Evolutionary conservation across 2,329 filamentous ascomycete genomes (phyloP).

Genomic region (Penicillium sp.): DNA sequence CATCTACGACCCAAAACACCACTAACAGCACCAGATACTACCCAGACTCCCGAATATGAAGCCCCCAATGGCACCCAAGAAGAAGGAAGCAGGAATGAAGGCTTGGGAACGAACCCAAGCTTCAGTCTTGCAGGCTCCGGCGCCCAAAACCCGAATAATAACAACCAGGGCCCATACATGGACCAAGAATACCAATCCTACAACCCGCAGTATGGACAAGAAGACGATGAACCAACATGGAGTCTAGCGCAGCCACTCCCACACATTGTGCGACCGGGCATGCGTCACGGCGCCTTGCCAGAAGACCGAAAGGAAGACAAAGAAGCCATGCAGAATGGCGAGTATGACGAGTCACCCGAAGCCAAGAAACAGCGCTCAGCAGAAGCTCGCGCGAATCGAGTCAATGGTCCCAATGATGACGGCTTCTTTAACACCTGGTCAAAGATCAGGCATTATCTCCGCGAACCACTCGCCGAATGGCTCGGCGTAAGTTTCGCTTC

Average conservation of each 20-base stretch:
- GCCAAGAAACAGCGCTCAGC: not conserved
- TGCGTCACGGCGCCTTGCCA: slow-evolving; percentile 31
- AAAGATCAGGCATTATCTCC: slow-evolving; percentile 25
- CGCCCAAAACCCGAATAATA: slow-evolving; percentile 9
- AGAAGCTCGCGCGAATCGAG: not conserved
- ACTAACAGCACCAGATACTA: not conserved
- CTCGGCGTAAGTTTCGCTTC: slow-evolving; percentile 20
- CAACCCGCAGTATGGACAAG: slow-evolving; percentile 54
- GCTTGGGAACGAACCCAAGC: slow-evolving; percentile 9
- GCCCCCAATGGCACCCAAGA: slow-evolving; percentile 10
- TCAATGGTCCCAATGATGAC: slow-evolving; percentile 2
- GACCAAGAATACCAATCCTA: slow-evolving; percentile 29
- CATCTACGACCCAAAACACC: not conserved
- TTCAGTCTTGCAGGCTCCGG: slow-evolving; percentile 16
- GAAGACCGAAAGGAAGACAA: slow-evolving; percentile 15
- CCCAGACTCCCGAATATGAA: slow-evolving; percentile 1
- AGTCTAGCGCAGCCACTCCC: slow-evolving; percentile 54
- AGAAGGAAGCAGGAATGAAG: slow-evolving; percentile 13
- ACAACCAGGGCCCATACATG: not conserved
- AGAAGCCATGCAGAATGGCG: slow-evolving; percentile 1
- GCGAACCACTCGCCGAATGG: slow-evolving; percentile 35
- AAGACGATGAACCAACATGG: slow-evolving; percentile 50
- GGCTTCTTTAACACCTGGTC: slow-evolving; percentile 32
- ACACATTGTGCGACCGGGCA: slow-evolving; percentile 53
- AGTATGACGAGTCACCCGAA: not conserved